Percentiles rank a stretch among this genome's conserved stretches.
phyloP scores from a whole-genome alignment of 2,329 filamentous ascomycete species.

The Pseudopyricularia cyperi region DNA sequence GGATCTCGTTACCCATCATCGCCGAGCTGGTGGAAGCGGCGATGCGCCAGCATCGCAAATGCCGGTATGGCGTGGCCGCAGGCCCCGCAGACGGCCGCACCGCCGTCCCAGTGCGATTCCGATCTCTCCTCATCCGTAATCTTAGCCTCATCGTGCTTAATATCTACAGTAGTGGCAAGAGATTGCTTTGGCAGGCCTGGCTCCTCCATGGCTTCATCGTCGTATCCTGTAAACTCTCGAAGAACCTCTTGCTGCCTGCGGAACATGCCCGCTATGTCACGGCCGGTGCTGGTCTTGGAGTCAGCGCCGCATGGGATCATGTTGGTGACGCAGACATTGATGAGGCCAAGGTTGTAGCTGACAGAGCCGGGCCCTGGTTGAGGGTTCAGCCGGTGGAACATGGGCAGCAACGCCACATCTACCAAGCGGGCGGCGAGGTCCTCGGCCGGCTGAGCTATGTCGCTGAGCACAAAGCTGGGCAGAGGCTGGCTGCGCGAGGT shows the following conservation, averaged over 20 bases:
- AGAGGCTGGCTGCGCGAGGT: constrained; percentile 58
- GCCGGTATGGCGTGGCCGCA: constrained; percentile 14
- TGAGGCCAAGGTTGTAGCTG: constrained; percentile 65
- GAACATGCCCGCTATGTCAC: constrained; percentile 78
- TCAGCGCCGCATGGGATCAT: constrained; percentile 51
- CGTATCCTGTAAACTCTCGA: constrained; percentile 50
- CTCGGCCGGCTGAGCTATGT: constrained; percentile 21
- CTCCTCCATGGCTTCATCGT: constrained; percentile 10
- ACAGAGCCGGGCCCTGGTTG: constrained; percentile 35
- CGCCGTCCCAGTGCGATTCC: constrained; percentile 1
- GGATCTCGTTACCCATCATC: no score
- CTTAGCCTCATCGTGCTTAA: background rate
- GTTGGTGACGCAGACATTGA: constrained; percentile 82
- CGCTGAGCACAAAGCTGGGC: constrained; percentile 51
- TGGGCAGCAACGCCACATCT: constrained; percentile 5
- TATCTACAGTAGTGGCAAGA: background rate
- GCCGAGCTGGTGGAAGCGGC: constrained; percentile 13
- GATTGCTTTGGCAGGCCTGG: background rate
- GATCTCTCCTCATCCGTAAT: constrained; percentile 1
- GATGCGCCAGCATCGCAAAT: constrained; percentile 16
- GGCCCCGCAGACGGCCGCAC: constrained; percentile 9
- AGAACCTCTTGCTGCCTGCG: constrained; percentile 56
- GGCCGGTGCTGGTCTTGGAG: constrained; percentile 39
- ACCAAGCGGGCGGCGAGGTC: constrained; percentile 9
- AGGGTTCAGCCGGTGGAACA: constrained; percentile 24